Conservation (phyloP, 2,329 filamentous ascomycete genomes). For the Ophiostoma ips region DNA sequence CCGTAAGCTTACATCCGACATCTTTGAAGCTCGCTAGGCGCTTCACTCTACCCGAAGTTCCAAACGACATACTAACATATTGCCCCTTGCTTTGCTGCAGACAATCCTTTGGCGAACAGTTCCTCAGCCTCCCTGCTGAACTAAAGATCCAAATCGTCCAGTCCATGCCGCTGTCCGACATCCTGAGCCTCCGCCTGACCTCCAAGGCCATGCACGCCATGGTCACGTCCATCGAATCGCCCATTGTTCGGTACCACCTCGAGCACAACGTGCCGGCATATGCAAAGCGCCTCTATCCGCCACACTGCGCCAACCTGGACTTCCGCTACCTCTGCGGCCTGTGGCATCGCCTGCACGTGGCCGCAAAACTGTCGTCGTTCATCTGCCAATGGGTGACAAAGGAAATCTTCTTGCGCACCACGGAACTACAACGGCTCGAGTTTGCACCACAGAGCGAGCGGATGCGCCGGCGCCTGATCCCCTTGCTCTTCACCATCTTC, state of each 20-base stretch:
- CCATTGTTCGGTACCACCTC: slow-evolving; percentile 48
- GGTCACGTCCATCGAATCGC: slow-evolving; percentile 44
- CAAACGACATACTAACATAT: too few relatives aligned
- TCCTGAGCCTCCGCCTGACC: slow-evolving; percentile 43
- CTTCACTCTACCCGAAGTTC: neutral
- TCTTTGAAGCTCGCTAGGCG: neutral
- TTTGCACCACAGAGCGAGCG: slow-evolving; percentile 48
- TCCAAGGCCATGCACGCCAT: slow-evolving; percentile 47
- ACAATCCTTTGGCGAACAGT: slow-evolving; percentile 38
- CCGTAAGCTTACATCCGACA: neutral
- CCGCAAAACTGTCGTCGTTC: slow-evolving; percentile 45
- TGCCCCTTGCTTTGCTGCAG: too few relatives aligned
- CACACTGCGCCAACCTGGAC: slow-evolving; percentile 33
- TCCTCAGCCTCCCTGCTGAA: slow-evolving; percentile 44
- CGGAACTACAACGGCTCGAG: slow-evolving; percentile 38
- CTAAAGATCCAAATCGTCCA: slow-evolving; percentile 49
- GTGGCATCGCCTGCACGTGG: slow-evolving; percentile 52
- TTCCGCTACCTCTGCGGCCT: slow-evolving; percentile 49
- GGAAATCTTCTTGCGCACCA: slow-evolving; percentile 47
- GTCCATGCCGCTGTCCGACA: slow-evolving; percentile 43
- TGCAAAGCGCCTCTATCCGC: slow-evolving; percentile 44
- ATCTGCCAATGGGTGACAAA: slow-evolving; percentile 53
- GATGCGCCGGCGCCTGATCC: slow-evolving; percentile 51
- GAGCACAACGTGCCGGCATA: slow-evolving; percentile 46
- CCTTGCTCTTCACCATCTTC: slow-evolving; percentile 50